Base-by-base conservation (phyloP, 2,329 filamentous ascomycete species). In the Neonectria ditissima region DNA sequence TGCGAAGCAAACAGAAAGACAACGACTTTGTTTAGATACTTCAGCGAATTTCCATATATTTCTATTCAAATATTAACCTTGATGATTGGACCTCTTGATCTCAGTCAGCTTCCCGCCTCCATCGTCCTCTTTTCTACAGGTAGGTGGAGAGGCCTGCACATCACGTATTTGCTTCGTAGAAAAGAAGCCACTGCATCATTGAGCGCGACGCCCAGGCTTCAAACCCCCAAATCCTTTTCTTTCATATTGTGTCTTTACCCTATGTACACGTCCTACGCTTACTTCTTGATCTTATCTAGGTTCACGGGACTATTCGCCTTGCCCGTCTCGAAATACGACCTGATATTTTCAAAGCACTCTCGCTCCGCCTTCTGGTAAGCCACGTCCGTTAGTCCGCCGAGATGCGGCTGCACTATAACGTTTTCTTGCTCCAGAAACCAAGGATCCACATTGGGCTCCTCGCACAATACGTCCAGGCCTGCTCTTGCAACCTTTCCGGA, bases 381-480 rank as follows among this genome's bases (percentile, higher is more conserved):
- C 14, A 75, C 69, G 43, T 83, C 78, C 0, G 81, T 83, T 62
- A 81, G 66, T 0, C 80, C 80, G 0, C 80, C 81, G 51, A 82
- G 67, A 69, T 84, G 81, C 1, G 81, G 81, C 66, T 82, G 80
- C 5, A 81, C 51, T 22, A 80, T 73, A 1, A 80, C 66, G n/a
- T 65, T 67, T 8, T 69, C 66, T 13, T 67, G 62, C 47, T 67
- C 56, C 9, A 69, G 39, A 11, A 69, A 69, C 65, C 65, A 69
- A 5, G 65, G 54, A 30, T 69, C 59, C 11, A 67, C 62, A 9
- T 71, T 74, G 0, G 82, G 82, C 71, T 84, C 83, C 41, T 81
- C 75, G 41, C 62, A 69, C 28, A 82, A 78, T 0, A 83, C 82
- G 65, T 85, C 82, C 28, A 86, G 65, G 0, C 83, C 84, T 1